Percentiles rank a stretch among this genome's conserved stretches.
Evolutionary conservation across 352 stramenopile genomes (phyloP).

Genomic region (Phytopythium vexans): DNA sequence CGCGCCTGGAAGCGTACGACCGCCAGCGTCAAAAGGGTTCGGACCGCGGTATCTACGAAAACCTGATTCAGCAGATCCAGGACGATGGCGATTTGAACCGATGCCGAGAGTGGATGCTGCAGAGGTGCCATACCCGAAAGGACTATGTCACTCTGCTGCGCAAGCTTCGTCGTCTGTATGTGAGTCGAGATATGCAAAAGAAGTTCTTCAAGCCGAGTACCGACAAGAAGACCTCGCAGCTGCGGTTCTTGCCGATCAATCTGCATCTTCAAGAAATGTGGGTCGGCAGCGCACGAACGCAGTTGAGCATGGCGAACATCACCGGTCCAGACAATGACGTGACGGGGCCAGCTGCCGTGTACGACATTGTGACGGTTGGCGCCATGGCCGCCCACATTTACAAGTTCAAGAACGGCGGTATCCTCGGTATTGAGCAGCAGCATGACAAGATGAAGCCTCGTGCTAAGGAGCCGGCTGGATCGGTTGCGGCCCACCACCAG

Average conservation of each 20-base stretch:
- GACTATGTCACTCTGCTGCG: slow-evolving; percentile 73
- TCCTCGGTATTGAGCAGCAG: slow-evolving; percentile 72
- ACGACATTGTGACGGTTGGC: slow-evolving; percentile 84
- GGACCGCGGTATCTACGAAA: slow-evolving; percentile 83
- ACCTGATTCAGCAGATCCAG: slow-evolving; percentile 87
- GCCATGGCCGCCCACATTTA: slow-evolving; percentile 86
- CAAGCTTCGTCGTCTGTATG: slow-evolving; percentile 58
- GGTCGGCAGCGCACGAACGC: slow-evolving; percentile 49
- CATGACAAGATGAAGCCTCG: slow-evolving; percentile 67
- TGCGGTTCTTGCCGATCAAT: slow-evolving; percentile 84
- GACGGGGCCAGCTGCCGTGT: slow-evolving; percentile 24
- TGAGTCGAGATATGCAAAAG: slow-evolving; percentile 65
- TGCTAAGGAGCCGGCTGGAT: slow-evolving; percentile 43
- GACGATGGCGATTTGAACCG: slow-evolving; percentile 80
- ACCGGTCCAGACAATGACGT: slow-evolving; percentile 3
- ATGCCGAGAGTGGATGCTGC: slow-evolving; percentile 83
- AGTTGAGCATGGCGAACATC: slow-evolving; percentile 25
- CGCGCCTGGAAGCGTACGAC: slow-evolving; percentile 75
- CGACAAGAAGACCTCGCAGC: slow-evolving; percentile 77
- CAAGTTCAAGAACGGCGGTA: slow-evolving; percentile 87
- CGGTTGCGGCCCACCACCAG: slow-evolving; percentile 47
- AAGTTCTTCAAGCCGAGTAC: slow-evolving; percentile 87
- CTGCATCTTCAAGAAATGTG: slow-evolving; percentile 87
- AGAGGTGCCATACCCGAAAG: slow-evolving; percentile 56
- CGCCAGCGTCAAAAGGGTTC: slow-evolving; percentile 72